phyloP scores from a whole-genome alignment of 345 rosid species.

The Boechera retrofracta region DNA sequence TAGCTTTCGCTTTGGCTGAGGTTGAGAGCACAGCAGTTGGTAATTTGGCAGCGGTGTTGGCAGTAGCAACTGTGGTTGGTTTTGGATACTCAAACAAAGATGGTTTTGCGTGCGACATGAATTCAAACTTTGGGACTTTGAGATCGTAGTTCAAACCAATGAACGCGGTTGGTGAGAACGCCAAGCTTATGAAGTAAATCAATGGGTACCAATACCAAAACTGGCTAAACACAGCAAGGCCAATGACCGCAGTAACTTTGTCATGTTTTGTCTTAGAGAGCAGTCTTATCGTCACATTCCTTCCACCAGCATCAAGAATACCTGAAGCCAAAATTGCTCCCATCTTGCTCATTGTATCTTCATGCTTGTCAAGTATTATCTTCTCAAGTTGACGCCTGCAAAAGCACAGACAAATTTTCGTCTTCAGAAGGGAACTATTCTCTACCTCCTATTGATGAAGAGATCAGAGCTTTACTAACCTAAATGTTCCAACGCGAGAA shows the following conservation, averaged over 20 bases:
- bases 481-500: slow-evolving; percentile 90
- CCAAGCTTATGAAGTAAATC: slow-evolving; percentile 78
- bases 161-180: slow-evolving; percentile 93
- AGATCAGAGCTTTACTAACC: slow-evolving; percentile 49
- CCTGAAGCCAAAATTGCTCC: slow-evolving; percentile 97
- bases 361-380: slow-evolving; percentile 88
- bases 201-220: slow-evolving; percentile 99
- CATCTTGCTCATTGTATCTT: slow-evolving; percentile 99
- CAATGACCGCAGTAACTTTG: slow-evolving; percentile 89
- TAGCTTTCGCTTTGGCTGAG: slow-evolving; percentile 84
- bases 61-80: slow-evolving; percentile 77
- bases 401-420: background rate
- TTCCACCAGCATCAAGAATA: slow-evolving; percentile 97
- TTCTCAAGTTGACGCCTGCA: slow-evolving; percentile 85
- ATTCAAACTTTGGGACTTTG: slow-evolving; percentile 92
- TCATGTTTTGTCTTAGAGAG: slow-evolving; percentile 95
- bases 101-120: slow-evolving; percentile 87
- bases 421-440: background rate
- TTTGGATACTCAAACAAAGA: slow-evolving; percentile 90
- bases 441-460: background rate
- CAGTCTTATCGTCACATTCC: slow-evolving; percentile 88
- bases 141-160: slow-evolving; percentile 91
- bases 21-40: slow-evolving; percentile 91
- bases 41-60: slow-evolving; percentile 77
- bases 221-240: slow-evolving; percentile 95